A percentile compares a stretch with the other conserved stretches of the same genome.
phyloP scores from a whole-genome alignment of 2,329 filamentous ascomycete genomes.

The Aspergillus fumigatiaffinis region DNA sequence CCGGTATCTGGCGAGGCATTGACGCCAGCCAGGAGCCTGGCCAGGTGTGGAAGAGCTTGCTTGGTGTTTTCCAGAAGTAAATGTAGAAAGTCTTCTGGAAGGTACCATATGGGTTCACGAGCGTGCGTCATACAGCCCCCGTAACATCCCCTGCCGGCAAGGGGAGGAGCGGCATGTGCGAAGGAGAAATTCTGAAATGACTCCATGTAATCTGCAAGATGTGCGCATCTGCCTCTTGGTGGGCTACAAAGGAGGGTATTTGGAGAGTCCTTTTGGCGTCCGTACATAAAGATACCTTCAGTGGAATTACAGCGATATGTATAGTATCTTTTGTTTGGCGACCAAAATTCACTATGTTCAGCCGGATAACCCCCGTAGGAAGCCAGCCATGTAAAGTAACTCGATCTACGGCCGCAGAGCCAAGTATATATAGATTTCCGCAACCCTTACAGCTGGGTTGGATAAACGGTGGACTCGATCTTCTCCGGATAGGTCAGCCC shows the following conservation, averaged over 20 bases:
- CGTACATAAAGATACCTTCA: conserved; percentile 14
- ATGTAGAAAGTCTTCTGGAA: conserved; percentile 27
- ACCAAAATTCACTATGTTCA: not conserved
- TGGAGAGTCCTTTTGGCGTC: conserved; percentile 11
- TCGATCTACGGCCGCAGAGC: not conserved
- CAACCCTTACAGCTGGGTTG: conserved; percentile 37
- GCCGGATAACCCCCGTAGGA: not conserved
- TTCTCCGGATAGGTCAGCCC: conserved; percentile 60
- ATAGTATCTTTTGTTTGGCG: conserved; percentile 26
- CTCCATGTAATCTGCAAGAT: conserved; percentile 1
- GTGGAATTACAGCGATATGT: conserved; percentile 24
- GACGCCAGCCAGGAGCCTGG: conserved; percentile 95
- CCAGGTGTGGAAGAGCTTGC: conserved; percentile 89
- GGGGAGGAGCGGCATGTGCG: not conserved
- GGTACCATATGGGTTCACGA: not conserved
- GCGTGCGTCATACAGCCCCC: conserved; percentile 1
- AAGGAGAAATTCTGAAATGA: not conserved
- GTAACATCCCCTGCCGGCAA: not conserved
- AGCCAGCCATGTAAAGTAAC: not conserved
- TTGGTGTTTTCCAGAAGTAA: conserved; percentile 71
- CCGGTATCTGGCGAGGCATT: conserved; percentile 91
- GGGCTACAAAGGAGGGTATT: conserved; percentile 4
- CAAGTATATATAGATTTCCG: not conserved
- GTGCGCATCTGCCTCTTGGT: not conserved
- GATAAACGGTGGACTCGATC: conserved; percentile 60